phyloP scores from a whole-genome alignment of 257 asterid species.

The Gentiana straminea region DNA sequence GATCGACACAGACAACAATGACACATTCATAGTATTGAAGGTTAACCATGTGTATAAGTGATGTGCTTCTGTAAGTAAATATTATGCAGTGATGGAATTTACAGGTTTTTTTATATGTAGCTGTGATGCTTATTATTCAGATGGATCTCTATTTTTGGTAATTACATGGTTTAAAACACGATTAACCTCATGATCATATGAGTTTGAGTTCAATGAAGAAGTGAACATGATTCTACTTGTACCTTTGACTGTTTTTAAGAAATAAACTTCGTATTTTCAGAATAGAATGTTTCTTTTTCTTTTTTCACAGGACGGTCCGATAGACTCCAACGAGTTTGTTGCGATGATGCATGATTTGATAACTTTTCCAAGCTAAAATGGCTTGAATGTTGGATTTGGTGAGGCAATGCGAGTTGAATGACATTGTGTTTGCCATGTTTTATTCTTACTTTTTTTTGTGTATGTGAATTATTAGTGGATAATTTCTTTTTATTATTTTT shows the following conservation, averaged over 20 bases:
- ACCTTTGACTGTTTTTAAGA: background rate
- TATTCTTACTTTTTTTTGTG: background rate
- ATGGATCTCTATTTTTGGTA: too few species aligned
- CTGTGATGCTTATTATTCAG: too few species aligned
- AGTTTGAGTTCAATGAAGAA: background rate
- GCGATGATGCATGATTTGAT: conserved; percentile 39
- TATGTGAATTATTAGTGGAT: too few species aligned
- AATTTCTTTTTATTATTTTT: too few species aligned
- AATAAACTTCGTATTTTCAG: background rate
- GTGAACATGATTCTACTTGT: background rate
- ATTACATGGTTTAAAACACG: too few species aligned
- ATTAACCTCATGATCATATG: too few species aligned
- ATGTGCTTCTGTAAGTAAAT: too few species aligned
- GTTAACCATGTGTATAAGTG: too few species aligned
- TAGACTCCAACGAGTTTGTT: conserved; percentile 43
- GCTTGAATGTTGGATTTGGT: conserved; percentile 13
- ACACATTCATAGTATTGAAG: too few species aligned
- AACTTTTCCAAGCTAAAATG: background rate
- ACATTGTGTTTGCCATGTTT: conserved; percentile 3
- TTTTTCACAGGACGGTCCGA: conserved; percentile 33
- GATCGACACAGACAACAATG: too few species aligned
- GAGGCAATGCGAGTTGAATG: conserved; percentile 16
- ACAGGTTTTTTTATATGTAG: too few species aligned
- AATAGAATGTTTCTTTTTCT: background rate
- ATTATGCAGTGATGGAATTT: too few species aligned